A percentile compares a stretch with the other conserved stretches of the same genome.
Conservation (phyloP, 441 rosid genomes). For the Adansonia rubrostipa region DNA sequence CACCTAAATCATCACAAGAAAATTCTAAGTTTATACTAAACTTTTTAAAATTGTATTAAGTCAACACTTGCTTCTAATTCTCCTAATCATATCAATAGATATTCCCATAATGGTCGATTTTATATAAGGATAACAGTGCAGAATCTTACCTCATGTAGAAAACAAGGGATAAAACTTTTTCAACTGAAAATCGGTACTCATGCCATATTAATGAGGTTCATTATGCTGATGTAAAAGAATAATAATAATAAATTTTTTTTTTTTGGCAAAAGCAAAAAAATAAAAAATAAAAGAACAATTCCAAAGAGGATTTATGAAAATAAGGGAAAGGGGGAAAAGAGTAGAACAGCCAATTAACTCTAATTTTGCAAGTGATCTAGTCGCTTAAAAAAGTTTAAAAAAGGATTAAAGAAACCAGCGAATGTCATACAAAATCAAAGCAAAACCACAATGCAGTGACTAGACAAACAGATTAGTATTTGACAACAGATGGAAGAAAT, state of each 20-base stretch:
- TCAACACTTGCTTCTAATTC: constrained; percentile 17
- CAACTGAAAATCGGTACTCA: constrained; percentile 1
- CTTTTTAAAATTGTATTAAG: not conserved
- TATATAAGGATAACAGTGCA: not conserved
- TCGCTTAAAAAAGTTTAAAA: not conserved
- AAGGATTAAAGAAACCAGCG: not conserved
- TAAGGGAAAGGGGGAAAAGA: not conserved
- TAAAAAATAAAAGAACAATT: not conserved
- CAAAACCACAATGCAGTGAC: constrained; percentile 2
- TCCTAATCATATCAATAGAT: constrained; percentile 18
- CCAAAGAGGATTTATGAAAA: not conserved
- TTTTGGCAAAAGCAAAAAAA: not conserved
- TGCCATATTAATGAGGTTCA: not conserved
- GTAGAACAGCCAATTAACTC: constrained; percentile 16
- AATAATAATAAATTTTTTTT: not conserved
- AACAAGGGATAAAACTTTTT: not conserved
- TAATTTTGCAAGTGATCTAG: not conserved
- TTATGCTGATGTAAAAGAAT: not conserved
- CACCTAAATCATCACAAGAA: constrained; percentile 2
- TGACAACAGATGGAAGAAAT: constrained; percentile 8
- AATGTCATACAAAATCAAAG: constrained; percentile 14
- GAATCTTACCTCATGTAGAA: constrained; percentile 4
- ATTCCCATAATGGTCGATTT: constrained; percentile 18
- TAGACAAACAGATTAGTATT: constrained; percentile 3
- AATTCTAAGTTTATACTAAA: constrained; percentile 8